phyloP scores from a whole-genome alignment of 257 asterid genomes.

The Nicotiana undulata region DNA sequence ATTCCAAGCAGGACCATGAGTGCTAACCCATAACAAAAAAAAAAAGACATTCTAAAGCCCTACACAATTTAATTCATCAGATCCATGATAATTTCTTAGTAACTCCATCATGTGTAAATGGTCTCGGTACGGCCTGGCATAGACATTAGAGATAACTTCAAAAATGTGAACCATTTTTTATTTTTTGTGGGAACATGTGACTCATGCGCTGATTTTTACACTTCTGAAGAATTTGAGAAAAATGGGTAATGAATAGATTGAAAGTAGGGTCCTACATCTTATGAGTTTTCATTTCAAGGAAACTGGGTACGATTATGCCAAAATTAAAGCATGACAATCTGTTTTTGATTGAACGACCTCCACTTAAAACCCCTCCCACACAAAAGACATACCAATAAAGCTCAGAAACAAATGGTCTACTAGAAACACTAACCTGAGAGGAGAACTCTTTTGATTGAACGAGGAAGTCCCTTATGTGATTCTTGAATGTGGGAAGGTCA shows the following conservation, averaged over 20 bases:
- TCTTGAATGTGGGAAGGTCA: constrained; percentile 67
- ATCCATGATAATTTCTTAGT: background rate
- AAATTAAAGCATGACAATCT: background rate
- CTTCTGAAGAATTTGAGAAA: background rate
- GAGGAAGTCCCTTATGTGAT: constrained; percentile 88
- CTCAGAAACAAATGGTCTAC: background rate
- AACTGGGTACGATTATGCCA: background rate
- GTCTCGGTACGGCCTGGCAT: background rate
- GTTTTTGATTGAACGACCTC: no score
- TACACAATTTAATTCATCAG: background rate
- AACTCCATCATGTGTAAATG: background rate
- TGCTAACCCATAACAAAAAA: background rate
- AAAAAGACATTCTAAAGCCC: background rate
- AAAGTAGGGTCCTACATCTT: background rate
- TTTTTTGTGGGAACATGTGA: background rate
- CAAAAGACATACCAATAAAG: background rate
- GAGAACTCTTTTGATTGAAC: constrained; percentile 96
- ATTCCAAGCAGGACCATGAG: background rate
- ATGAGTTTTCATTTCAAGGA: background rate
- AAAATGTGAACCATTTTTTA: background rate
- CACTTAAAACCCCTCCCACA: background rate
- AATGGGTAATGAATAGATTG: background rate
- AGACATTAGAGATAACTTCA: background rate
- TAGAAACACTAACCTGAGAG: constrained; percentile 60
- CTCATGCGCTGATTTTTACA: background rate